These are phyloP conservation scores for Agaricus sinodeliciosus DNA, from an alignment of 768 basidiomycete genomes.

Conservation along the genomic window DNA sequence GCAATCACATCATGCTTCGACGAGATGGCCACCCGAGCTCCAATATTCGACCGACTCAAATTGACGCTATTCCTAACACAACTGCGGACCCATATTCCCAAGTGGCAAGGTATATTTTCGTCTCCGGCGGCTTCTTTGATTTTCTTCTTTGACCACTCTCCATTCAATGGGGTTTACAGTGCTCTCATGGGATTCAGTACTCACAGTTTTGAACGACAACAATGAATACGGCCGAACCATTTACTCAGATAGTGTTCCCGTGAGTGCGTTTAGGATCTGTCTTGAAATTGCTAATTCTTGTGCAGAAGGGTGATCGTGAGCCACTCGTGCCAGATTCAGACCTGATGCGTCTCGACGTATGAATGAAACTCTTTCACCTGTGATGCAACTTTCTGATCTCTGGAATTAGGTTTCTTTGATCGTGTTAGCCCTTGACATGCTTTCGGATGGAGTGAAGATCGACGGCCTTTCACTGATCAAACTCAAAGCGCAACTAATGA, in stretches of 20 bases:
- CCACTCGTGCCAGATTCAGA: constrained; percentile 34
- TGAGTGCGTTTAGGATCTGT: constrained; percentile 22
- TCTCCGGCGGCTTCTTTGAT: not conserved
- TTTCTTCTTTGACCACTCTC: not conserved
- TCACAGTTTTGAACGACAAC: constrained; percentile 42
- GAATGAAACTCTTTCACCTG: constrained; percentile 9
- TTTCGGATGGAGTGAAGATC: constrained; percentile 54
- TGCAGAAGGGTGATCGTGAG: not conserved
- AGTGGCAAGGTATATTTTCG: constrained; percentile 48
- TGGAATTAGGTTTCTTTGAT: constrained; percentile 44
- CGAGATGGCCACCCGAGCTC: constrained; percentile 48
- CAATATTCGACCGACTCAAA: constrained; percentile 49
- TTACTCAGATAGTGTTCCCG: constrained; percentile 21
- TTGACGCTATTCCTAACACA: constrained; percentile 61
- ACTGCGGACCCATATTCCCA: constrained; percentile 60
- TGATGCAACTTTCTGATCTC: not conserved
- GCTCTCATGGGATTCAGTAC: constrained; percentile 56
- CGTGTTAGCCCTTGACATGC: constrained; percentile 56
- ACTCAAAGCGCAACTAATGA: constrained; percentile 50
- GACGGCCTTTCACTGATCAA: constrained; percentile 48
- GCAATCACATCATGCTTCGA: constrained; percentile 65
- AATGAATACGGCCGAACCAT: constrained; percentile 41
- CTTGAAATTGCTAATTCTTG: not conserved
- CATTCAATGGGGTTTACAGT: constrained; percentile 29
- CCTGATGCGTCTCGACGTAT: constrained; percentile 38